These are phyloP conservation scores for Ceratocystis variospora DNA, from an alignment of 2,329 filamentous ascomycete genomes.

Conservation along the genomic window DNA sequence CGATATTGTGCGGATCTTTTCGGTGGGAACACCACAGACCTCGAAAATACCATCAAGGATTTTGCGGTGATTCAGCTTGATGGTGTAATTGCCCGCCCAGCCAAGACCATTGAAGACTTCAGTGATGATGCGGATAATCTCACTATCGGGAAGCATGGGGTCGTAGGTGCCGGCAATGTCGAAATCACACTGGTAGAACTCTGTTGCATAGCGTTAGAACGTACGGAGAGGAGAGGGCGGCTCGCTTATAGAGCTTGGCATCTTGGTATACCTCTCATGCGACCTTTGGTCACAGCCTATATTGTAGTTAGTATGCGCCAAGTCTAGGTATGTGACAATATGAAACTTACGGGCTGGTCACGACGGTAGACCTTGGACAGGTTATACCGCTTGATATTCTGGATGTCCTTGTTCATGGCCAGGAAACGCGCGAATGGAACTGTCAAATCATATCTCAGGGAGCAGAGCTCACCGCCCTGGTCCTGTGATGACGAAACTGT, in stretches of 20 bases:
- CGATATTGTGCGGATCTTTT: constrained; percentile 79
- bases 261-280: constrained; percentile 47
- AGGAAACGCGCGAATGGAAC: constrained; percentile 87
- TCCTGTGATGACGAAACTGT: constrained; percentile 43
- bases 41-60: constrained; percentile 87
- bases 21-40: constrained; percentile 73
- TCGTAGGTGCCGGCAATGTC: constrained; percentile 78
- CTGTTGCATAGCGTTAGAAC: constrained; percentile 26
- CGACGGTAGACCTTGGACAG: constrained; percentile 66
- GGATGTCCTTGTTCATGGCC: constrained; percentile 73
- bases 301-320: constrained; percentile 24
- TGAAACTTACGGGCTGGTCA: constrained; percentile 28
- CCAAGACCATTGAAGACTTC: constrained; percentile 21
- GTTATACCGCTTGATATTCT: constrained; percentile 85
- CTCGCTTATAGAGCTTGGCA: neutral
- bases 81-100: constrained; percentile 50
- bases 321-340: neutral
- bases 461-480: constrained; percentile 63
- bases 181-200: constrained; percentile 97
- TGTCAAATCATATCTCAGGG: constrained; percentile 73
- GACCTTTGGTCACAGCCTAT: constrained; percentile 75
- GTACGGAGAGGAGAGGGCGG: too few relatives aligned
- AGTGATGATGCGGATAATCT: constrained; percentile 70
- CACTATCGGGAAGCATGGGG: constrained; percentile 81
- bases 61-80: constrained; percentile 88